Evolutionary conservation across 169 alveolate species (phyloP), one percentile per base, ranked within the genome.

Genomic region (Plasmodium cynomolgi): DNA sequence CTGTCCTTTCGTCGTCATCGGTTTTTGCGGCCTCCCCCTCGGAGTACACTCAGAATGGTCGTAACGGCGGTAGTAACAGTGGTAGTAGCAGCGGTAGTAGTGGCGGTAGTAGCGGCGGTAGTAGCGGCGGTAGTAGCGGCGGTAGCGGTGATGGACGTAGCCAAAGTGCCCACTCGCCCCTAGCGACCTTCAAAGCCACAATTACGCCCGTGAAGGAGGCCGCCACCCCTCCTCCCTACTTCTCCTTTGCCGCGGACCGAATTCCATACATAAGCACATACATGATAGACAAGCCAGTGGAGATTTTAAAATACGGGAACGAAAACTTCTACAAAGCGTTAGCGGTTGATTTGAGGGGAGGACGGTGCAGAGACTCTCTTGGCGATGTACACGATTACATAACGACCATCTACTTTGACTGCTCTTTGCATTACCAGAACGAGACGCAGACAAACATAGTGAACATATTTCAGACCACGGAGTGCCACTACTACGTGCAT

Each of bases 401-500:
- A 71, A 91, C 95, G 4, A 91, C 95, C 8, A 91, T 91, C 5
- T 91, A 91, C 74, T 91, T 91, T 47, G 95, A 81, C 39, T 91
- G 95, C 39, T 91, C 95, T 7, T 72, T 91, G 34, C 91, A 77
- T 83, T 82, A 71, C 75, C 74, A 91, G 56, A 91, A 73, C 34
- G 85, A 74, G 77, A 71, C n/a, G 4, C 62, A 91, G 13, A 91
- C 95, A 82, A 91, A 73, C 44, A 41, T 91, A 47, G 20, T 91
- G 17, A 83, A 91, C 58, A 79, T 91, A 5, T 91, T 81, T 73
- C 91, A 81, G 56, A 44, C 95, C 50, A 81, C 95, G 9, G 95
- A 91, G 41, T 91, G 95, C 62, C 95, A 91, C 77, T 91, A 91
- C 62, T 91, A 91, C 77, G 82, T 91, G 8, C 95, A 91, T 47